Percentiles rank a stretch among this genome's conserved stretches.
phyloP scores from a whole-genome alignment of 2,329 filamentous ascomycete species.

The Onygenales sp. region DNA sequence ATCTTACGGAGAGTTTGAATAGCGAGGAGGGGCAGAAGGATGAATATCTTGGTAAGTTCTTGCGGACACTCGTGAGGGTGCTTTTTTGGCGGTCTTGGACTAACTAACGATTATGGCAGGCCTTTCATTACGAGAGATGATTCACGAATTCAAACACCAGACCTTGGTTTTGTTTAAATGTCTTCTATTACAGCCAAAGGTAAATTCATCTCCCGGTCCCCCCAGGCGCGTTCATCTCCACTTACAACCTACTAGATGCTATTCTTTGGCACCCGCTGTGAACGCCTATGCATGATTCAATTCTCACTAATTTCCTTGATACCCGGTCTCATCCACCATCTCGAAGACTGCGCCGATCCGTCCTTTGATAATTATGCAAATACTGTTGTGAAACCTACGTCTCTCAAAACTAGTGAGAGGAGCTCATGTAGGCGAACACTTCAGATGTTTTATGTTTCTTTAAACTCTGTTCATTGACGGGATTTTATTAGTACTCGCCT shows the following conservation, averaged over 20 bases:
- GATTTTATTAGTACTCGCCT: conserved; percentile 56
- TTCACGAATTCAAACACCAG: conserved; percentile 91
- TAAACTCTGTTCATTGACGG: conserved; percentile 14
- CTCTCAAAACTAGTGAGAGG: conserved; percentile 82
- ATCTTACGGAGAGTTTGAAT: conserved; percentile 51
- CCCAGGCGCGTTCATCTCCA: neutral
- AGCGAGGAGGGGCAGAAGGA: conserved; percentile 67
- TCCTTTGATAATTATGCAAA: conserved; percentile 76
- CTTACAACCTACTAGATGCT: conserved; percentile 60
- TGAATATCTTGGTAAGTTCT: conserved; percentile 72
- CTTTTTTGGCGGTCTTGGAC: neutral
- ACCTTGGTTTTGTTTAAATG: conserved; percentile 91
- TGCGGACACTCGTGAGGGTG: neutral
- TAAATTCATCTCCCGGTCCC: conserved; percentile 27
- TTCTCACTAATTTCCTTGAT: conserved; percentile 94
- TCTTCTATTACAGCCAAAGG: conserved; percentile 88
- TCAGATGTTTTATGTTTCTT: neutral
- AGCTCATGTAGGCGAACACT: conserved; percentile 50
- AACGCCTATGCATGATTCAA: conserved; percentile 94
- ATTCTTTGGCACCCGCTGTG: conserved; percentile 95
- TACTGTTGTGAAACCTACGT: conserved; percentile 66
- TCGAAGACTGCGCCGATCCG: conserved; percentile 96
- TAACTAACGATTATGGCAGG: conserved; percentile 29
- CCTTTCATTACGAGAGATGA: conserved; percentile 74
- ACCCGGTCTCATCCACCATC: conserved; percentile 77